Base-by-base conservation (phyloP, 306 rosid species). In the Datisca glomerata region DNA sequence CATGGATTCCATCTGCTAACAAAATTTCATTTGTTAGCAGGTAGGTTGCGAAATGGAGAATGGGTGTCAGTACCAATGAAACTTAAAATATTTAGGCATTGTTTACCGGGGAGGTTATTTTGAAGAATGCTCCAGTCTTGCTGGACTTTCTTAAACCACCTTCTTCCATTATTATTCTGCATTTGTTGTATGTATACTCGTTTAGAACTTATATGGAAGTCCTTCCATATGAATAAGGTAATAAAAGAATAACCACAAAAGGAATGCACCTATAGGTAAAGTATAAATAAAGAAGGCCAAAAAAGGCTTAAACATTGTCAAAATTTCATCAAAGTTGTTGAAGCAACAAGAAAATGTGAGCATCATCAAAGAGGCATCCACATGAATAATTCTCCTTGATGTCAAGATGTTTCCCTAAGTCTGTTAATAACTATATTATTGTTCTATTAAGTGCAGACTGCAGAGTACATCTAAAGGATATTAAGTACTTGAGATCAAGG, bases 61-160 rank as follows among this genome's bases (percentile, higher is more conserved):
- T 31, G 68, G 48, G 29, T 18, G 38, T 40, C 11, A 21, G 24
- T 33, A 40, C 49, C 47, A 41, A 51, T 51, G 38, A 20, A 53
- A 50, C 61, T 31, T 36, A 24, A 60, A 16, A 22, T 25, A 25
- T 12, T 21, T 16, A 12, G 15, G 34, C 41, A 43, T 46, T 48
- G 45, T 58, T 59, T 50, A 91, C 98, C 92, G 37, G 98, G 98
- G 25, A 91, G 75, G 77, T 91, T 80, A 59, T 84, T 91, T 67
- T 91, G 96, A 63, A 91, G 84, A 64, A 91, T 91, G 69, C 64
- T 63, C 98, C 98, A 91, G 71, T 91, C 98, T 78, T 80, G 91
- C 55, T 91, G 98, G 64, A 84, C 83, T 78, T 84, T 91, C 86
- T 80, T 91, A 19, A 58, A 58, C 98, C 98, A 91, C 75, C 63